Evolutionary conservation across 768 basidiomycete species (phyloP).

Genomic region (Mrakia blollopis): DNA sequence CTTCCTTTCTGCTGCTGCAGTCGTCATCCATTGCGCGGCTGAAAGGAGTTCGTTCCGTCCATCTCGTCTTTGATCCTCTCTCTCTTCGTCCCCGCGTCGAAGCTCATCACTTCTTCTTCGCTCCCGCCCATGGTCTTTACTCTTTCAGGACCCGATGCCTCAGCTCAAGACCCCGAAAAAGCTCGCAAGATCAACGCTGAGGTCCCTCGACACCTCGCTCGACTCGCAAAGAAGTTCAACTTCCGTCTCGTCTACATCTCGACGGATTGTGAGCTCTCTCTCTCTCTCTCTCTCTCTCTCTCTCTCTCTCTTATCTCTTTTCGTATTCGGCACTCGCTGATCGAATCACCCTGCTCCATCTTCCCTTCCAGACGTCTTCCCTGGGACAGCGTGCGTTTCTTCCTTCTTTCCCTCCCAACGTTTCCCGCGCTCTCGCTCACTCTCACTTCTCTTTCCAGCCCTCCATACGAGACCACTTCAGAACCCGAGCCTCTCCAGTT

Average conservation of each 20-base stretch:
- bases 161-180: conserved; percentile 23
- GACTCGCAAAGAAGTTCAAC: conserved; percentile 56
- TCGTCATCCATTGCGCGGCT: conserved; percentile 92
- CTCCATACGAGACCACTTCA: conserved; percentile 75
- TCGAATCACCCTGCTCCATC: background rate
- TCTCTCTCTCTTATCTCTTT: background rate
- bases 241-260: conserved; percentile 86
- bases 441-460: conserved; percentile 44
- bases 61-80: background rate
- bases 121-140: background rate
- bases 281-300: background rate
- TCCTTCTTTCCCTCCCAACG: background rate
- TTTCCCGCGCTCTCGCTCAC: background rate
- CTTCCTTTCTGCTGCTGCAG: too few species aligned
- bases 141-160: conserved; percentile 25
- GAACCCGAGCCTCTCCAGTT: conserved; percentile 76
- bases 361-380: conserved; percentile 70
- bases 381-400: conserved; percentile 61
- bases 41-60: conserved; percentile 59
- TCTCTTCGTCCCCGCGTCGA: background rate
- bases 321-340: too few species aligned
- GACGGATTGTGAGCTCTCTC: conserved; percentile 50
- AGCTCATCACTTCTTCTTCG: background rate
- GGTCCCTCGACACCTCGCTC: conserved; percentile 67
- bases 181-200: conserved; percentile 65